Conservation (phyloP, 2,329 filamentous ascomycete species). For the Chaetomiaceae sp. region DNA sequence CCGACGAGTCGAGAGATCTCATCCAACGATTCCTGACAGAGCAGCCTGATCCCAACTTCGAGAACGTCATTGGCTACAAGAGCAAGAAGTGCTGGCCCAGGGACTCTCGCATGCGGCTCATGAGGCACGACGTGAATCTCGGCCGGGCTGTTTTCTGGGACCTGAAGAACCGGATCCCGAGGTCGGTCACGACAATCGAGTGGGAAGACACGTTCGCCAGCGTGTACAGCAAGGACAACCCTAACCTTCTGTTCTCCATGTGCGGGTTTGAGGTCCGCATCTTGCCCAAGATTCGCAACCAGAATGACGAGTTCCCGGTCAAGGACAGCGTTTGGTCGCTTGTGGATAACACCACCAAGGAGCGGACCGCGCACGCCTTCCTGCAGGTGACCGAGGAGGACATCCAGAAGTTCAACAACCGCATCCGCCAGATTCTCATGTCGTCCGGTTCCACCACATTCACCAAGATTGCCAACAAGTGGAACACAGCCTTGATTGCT, state of each 20-base stretch:
- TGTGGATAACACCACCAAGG: slow-evolving; percentile 93
- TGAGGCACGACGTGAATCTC: slow-evolving; percentile 97
- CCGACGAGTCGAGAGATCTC: slow-evolving; percentile 89
- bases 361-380: slow-evolving; percentile 95
- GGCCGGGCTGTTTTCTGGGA: slow-evolving; percentile 99
- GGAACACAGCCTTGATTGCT: slow-evolving; percentile 96
- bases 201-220: slow-evolving; percentile 99
- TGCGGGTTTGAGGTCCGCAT: slow-evolving; percentile 96
- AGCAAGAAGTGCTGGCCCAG: slow-evolving; percentile 99
- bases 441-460: slow-evolving; percentile 99
- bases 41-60: slow-evolving; percentile 97
- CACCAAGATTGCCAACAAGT: slow-evolving; percentile 99
- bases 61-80: slow-evolving; percentile 97
- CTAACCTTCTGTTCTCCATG: slow-evolving; percentile 96
- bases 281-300: slow-evolving; percentile 88
- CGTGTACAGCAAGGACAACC: slow-evolving; percentile 97
- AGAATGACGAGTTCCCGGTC: slow-evolving; percentile 92
- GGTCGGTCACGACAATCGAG: slow-evolving; percentile 94
- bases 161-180: slow-evolving; percentile 89
- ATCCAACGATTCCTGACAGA: slow-evolving; percentile 98
- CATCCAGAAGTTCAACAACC: slow-evolving; percentile 98
- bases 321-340: slow-evolving; percentile 99
- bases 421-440: slow-evolving; percentile 98
- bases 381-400: slow-evolving; percentile 97
- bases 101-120: slow-evolving; percentile 94